Evolutionary conservation across 1,284 basidiomycete genomes (phyloP).

Genomic region (Microbotryum intermedium): DNA sequence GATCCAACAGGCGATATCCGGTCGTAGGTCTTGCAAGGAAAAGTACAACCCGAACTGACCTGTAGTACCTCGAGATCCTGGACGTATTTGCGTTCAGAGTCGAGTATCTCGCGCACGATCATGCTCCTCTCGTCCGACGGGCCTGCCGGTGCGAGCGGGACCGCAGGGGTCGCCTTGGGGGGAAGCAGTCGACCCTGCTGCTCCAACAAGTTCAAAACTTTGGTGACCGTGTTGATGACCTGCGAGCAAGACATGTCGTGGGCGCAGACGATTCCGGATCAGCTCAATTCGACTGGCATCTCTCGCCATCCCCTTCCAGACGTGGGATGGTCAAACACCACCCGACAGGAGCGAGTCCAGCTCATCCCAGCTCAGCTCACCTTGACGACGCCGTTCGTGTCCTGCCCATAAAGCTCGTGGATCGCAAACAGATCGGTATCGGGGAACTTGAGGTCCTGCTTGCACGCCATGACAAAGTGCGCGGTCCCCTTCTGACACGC

Average conservation of each 20-base stretch:
- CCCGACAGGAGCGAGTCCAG: too few species aligned
- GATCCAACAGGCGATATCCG: neutral
- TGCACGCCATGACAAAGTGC: constrained; percentile 47
- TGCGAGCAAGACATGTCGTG: constrained; percentile 35
- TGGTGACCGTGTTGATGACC: constrained; percentile 86
- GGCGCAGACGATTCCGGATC: too few species aligned
- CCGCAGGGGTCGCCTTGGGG: constrained; percentile 37
- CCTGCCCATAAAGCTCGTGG: constrained; percentile 69
- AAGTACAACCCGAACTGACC: constrained; percentile 45
- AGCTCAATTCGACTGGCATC: neutral
- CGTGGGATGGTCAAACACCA: neutral
- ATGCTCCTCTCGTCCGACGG: constrained; percentile 55
- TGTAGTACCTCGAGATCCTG: constrained; percentile 96
- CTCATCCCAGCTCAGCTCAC: constrained; percentile 44
- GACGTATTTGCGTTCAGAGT: constrained; percentile 95
- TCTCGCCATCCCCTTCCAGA: neutral
- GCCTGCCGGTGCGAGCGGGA: constrained; percentile 31
- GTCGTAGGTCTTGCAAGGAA: neutral
- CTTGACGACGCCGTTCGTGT: constrained; percentile 91
- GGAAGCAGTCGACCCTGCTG: constrained; percentile 55
- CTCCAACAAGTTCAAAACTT: constrained; percentile 74
- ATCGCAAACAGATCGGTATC: constrained; percentile 51
- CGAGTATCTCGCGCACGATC: constrained; percentile 76
- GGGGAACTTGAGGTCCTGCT: constrained; percentile 44
- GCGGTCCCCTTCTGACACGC: constrained; percentile 55